Evolutionary conservation across 768 basidiomycete genomes (phyloP), one percentile per base, ranked within the genome.

Genomic region (Phanerodontia chrysosporium): DNA sequence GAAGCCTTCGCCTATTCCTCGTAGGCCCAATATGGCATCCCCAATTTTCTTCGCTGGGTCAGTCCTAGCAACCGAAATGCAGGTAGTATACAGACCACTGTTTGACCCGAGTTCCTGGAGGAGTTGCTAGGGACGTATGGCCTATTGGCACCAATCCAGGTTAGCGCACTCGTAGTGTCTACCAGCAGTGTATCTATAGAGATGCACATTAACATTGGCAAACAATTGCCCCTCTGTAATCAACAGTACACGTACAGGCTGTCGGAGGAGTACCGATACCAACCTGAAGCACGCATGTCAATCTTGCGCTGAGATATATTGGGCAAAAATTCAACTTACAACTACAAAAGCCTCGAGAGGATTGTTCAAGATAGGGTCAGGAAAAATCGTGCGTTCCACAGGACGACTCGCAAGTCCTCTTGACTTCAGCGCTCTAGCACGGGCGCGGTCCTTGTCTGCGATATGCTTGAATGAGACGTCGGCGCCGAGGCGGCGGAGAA

Each of bases 51-150:
- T n/a, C n/a, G n/a, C n/a, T n/a, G n/a, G n/a, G n/a, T 42, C 18
- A 42, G 30, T n/a, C 22, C 10, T 3, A 42, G 5, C 10, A 9
- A n/a, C n/a, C n/a, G n/a, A 21, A 16, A 70, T 80, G 57, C 72
- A 82, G n/a, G n/a, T 83, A 60, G 88, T 83, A 12, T 24, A 60
- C 58, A 16, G 55, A 4, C 32, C 25, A 13, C 16, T 60, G 7
- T n/a, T n/a, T n/a, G n/a, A 21, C 30, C 45, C 1, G 58, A 55
- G 32, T 46, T 18, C 25, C 22, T 8, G 1, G 42, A 13, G 24
- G 58, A 36, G 58, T 36, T 2, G 27, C 13, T 16, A 21, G 24
- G 45, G 35, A 68, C 68, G 64, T 84, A 89, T 0, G 70, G 10
- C n/a, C 65, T 71, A 63, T 0, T 64, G 5, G 51, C 27, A n/a